phyloP scores from a whole-genome alignment of 768 basidiomycete genomes.

The Porpolomopsis calyptriformis region DNA sequence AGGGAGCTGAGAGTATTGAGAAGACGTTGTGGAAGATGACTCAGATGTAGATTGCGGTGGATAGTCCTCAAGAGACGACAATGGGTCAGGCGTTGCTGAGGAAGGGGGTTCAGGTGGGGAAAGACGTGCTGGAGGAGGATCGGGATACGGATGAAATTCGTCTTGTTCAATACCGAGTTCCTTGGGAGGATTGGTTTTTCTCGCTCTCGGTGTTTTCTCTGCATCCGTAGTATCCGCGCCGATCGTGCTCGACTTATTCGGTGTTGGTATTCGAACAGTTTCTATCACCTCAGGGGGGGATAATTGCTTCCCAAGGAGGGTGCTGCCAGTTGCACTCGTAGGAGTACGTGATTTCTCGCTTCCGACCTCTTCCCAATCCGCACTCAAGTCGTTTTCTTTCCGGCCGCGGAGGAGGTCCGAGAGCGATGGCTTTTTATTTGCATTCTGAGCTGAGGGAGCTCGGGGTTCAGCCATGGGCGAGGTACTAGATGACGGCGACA shows the following conservation, averaged over 20 bases:
- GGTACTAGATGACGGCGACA: slow-evolving; percentile 21
- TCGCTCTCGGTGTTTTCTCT: slow-evolving; percentile 33
- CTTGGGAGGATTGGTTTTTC: slow-evolving; percentile 25
- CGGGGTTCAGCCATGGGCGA: slow-evolving; percentile 19
- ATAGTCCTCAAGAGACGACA: slow-evolving; percentile 65
- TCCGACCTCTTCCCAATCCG: slow-evolving; percentile 59
- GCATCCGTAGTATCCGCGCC: slow-evolving; percentile 22
- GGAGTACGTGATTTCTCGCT: slow-evolving; percentile 23
- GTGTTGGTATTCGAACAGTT: slow-evolving; percentile 8
- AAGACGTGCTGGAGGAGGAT: slow-evolving; percentile 30
- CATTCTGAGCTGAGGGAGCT: slow-evolving; percentile 24
- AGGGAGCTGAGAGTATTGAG: slow-evolving; percentile 39
- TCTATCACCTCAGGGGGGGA: slow-evolving; percentile 12
- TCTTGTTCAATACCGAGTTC: slow-evolving; percentile 14
- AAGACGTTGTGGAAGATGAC: slow-evolving; percentile 63
- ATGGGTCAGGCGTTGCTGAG: slow-evolving; percentile 66
- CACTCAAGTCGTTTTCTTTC: slow-evolving; percentile 41
- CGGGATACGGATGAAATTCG: slow-evolving; percentile 19
- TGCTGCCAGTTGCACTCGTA: slow-evolving; percentile 34
- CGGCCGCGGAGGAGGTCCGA: slow-evolving; percentile 51
- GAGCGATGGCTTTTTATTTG: slow-evolving; percentile 53
- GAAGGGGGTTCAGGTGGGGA: slow-evolving; percentile 47
- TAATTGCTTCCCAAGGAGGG: slow-evolving; percentile 16
- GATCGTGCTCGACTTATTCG: slow-evolving; percentile 8
- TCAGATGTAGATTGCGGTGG: slow-evolving; percentile 60